Conservation (phyloP, 441 rosid species). For the Geranium incanum region DNA sequence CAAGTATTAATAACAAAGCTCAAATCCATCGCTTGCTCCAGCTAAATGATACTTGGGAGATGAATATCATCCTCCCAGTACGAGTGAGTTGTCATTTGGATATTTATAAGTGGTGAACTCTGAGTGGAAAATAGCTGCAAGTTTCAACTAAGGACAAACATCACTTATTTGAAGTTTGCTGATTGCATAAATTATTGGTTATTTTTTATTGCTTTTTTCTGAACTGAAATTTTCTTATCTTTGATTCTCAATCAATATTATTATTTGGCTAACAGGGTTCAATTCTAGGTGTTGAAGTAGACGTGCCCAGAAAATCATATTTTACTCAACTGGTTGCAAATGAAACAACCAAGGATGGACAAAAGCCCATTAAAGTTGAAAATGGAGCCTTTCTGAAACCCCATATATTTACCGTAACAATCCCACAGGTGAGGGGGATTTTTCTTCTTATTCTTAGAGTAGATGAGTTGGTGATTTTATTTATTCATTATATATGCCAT, state of each 20-base stretch:
- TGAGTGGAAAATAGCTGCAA: background rate
- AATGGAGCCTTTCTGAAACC: constrained; percentile 68
- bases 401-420: constrained; percentile 55
- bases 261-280: constrained; percentile 96
- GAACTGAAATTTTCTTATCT: background rate
- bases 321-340: constrained; percentile 42
- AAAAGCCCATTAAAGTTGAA: constrained; percentile 37
- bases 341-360: constrained; percentile 36
- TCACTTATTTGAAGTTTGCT: background rate
- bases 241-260: constrained; percentile 35
- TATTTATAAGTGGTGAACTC: background rate
- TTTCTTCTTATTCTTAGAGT: background rate
- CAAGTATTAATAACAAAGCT: too few species aligned
- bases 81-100: background rate
- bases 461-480: background rate
- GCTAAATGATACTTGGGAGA: background rate
- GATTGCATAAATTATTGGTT: constrained; percentile 6
- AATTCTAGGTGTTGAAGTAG: constrained; percentile 93
- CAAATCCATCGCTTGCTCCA: background rate
- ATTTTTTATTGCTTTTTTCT: background rate
- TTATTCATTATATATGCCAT: background rate
- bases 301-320: constrained; percentile 52
- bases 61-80: too few species aligned
- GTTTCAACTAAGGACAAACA: background rate
- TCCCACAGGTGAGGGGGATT: constrained; percentile 55